Evolutionary conservation across 148 eudicot species (phyloP), one percentile per base, ranked within the genome.

Genomic region (Chenopodium suecicum): DNA sequence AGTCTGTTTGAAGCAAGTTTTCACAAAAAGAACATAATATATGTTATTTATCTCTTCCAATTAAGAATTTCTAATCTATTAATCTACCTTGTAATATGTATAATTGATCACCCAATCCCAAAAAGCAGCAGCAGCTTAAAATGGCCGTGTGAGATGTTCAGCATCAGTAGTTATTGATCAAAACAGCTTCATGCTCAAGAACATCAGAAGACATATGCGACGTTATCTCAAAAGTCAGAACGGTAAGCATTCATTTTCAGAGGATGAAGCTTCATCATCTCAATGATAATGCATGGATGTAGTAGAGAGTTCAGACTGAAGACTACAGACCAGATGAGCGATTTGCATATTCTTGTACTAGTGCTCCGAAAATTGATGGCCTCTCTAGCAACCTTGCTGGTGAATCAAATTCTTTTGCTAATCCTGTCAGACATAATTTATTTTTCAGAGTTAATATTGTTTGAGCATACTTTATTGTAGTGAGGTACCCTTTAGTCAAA

Each of bases 291-390:
- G 70, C 70, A 67, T 67, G 34, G 70, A 19, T 27, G 13, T n/a
- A 11, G 74, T 71, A 44, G 23, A 37, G 34, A 12, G 10, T 27
- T 10, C 22, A 20, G 54, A 20, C 9, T 75, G 5, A 73, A 23
- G 58, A 25, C 64, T 63, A 82, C 52, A 82, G 54, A 63, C 91
- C 93, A 6, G 93, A 76, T 73, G 98, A 91, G 54, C 97, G 92
- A 82, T 91, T 92, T 0, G 98, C 97, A 34, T 95, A 95, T 87
- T 95, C 99, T 81, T 95, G 97, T 81, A 95, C 99, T 84, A 94
- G 82, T 54, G 98, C 97, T 8, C 89, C 97, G 63, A 94, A 94
- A 9, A 94, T 90, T 4, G 99, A 92, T 22, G 83, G 90, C 87
- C 97, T 89, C 88, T 91, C 97, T 7, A 95, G 91, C 90, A 95